Base-by-base conservation (phyloP, 148 eudicot species). In the Arbutus unedo region DNA sequence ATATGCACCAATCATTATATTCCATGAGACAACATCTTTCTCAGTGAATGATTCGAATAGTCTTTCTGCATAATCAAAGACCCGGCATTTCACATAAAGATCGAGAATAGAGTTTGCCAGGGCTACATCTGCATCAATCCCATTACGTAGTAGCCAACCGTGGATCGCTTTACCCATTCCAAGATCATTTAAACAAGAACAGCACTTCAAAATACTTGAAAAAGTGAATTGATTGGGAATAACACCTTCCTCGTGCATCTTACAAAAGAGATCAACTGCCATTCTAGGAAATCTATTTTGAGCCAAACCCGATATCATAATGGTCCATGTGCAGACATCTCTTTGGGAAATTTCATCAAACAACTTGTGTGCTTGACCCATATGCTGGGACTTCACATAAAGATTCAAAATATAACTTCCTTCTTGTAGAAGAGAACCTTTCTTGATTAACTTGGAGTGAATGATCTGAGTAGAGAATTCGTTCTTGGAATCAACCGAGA, bases 281-380 rank as follows among this genome's bases (percentile, higher is more conserved):
- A 70, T 57, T 47, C 81, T 25, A 84, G 82, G 86, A 25, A 76
- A 83, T 57, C 93, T 90, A 7, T 49, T 67, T 47, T 87, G 85
- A 57, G 92, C 85, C 51, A 89, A 90, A 57, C 96, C 94, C 19
- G 97, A 89, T 55, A 95, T 87, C 77, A 92, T 80, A 80, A 91
- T 85, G 4, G 97, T 95, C 95, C 97, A 95, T 19, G 91, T 80
- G 43, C 90, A 86, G 77, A 95, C 97, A 89, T 95, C 93, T 88
- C 89, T 90, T 0, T 83, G 82, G 80, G 85, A 62, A 86, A 93
- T 87, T 93, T 95, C 95, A 82, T 90, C 97, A 73, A 95, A 92
- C 97, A 93, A 41, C 53, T 87, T 88, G 80, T 76, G 86, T 45
- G 97, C 98, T 85, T 68, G 13, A 5, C 81, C 62, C 48, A 87